These are phyloP conservation scores for Cystobasidium sp. DNA, from an alignment of 1,284 basidiomycete genomes.

Conservation along the genomic window DNA sequence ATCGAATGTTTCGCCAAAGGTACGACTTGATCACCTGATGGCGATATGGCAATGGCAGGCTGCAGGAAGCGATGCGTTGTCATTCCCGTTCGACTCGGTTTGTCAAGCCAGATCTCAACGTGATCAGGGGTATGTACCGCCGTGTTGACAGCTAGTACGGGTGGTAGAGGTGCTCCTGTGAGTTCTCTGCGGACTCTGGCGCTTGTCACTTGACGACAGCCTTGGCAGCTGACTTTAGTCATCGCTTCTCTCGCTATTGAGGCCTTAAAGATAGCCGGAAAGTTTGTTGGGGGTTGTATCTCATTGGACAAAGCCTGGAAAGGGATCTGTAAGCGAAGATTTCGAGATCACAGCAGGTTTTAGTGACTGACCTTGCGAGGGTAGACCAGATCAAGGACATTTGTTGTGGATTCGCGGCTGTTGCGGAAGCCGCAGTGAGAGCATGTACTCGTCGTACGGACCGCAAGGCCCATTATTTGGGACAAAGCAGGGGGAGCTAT, in stretches of 20 bases:
- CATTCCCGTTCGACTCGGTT: constrained; percentile 27
- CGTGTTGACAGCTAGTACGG: constrained; percentile 86
- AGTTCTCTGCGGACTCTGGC: constrained; percentile 70
- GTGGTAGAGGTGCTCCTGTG: constrained; percentile 66
- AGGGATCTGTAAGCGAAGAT: constrained; percentile 4
- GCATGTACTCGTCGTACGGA: constrained; percentile 76
- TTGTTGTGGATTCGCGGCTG: constrained; percentile 74
- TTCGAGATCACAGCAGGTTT: background rate
- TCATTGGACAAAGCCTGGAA: constrained; percentile 63
- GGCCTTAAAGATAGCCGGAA: constrained; percentile 71
- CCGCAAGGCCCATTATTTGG: constrained; percentile 77
- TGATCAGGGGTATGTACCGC: constrained; percentile 77
- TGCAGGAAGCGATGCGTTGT: constrained; percentile 54
- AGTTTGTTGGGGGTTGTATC: constrained; percentile 63
- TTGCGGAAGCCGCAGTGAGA: constrained; percentile 71
- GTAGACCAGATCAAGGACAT: constrained; percentile 86
- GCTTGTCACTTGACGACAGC: constrained; percentile 79
- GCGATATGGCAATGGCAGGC: constrained; percentile 51
- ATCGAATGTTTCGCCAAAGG: constrained; percentile 56
- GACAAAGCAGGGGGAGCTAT: constrained; percentile 67
- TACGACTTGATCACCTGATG: constrained; percentile 46
- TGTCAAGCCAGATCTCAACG: constrained; percentile 76
- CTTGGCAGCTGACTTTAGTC: constrained; percentile 82
- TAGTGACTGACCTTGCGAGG: constrained; percentile 70
- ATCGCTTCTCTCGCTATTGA: constrained; percentile 80